These are phyloP conservation scores for Aspergillus pseudoterreus DNA, from an alignment of 2,329 filamentous ascomycete genomes.

Conservation along the genomic window DNA sequence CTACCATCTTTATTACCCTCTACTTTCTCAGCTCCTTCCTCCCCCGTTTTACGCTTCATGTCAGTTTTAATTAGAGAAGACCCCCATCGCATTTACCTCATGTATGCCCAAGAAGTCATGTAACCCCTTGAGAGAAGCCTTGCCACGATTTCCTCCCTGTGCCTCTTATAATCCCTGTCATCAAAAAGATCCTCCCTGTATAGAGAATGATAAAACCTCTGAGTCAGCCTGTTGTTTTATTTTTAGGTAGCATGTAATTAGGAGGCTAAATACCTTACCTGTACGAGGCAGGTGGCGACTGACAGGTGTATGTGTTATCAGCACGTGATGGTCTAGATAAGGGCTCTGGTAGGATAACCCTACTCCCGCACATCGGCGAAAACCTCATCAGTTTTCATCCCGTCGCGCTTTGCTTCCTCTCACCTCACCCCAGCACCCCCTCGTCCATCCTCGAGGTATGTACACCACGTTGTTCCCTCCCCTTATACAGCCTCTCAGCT, in stretches of 20 bases:
- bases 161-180: slow-evolving; percentile 18
- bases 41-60: slow-evolving; percentile 13
- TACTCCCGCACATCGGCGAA: slow-evolving; percentile 31
- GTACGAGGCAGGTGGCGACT: slow-evolving; percentile 9
- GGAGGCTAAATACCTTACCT: no score
- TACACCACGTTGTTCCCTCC: slow-evolving; percentile 20
- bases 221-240: slow-evolving; percentile 5
- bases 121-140: slow-evolving; percentile 32
- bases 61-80: slow-evolving; percentile 37
- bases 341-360: slow-evolving; percentile 24
- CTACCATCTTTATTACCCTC: slow-evolving; percentile 3
- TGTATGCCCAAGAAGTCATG: slow-evolving; percentile 42
- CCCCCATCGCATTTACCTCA: slow-evolving; percentile 32
- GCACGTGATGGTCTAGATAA: slow-evolving; percentile 27
- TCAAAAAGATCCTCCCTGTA: slow-evolving; percentile 23
- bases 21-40: not conserved
- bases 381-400: slow-evolving; percentile 20
- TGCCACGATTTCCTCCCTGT: slow-evolving; percentile 25
- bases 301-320: not conserved
- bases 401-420: slow-evolving; percentile 12
- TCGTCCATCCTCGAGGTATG: slow-evolving; percentile 40
- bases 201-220: slow-evolving; percentile 21
- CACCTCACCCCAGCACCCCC: slow-evolving; percentile 27
- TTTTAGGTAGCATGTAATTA: not conserved
- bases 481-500: slow-evolving; percentile 37